phyloP scores from a whole-genome alignment of 148 eudicot genomes.

The Persicaria tinctoria region DNA sequence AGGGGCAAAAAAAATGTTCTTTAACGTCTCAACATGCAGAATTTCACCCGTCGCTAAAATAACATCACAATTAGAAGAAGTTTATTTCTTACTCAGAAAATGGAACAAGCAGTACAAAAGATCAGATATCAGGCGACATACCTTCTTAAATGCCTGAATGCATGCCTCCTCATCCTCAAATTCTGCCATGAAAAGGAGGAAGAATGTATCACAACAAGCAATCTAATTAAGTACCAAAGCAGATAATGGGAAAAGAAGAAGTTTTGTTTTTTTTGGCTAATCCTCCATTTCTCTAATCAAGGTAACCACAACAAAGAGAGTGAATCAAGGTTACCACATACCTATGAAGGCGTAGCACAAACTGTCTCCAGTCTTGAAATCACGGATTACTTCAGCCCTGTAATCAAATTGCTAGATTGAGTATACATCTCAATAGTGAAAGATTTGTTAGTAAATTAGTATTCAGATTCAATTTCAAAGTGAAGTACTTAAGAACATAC shows the following conservation, averaged over 20 bases:
- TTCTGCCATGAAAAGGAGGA: constrained; percentile 39
- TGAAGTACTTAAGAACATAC: constrained; percentile 33
- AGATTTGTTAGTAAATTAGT: background rate
- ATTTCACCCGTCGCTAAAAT: background rate
- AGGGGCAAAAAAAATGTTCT: background rate
- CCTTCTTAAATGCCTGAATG: constrained; percentile 90
- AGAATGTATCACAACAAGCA: background rate
- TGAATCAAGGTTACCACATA: constrained; percentile 20
- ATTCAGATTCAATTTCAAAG: constrained; percentile 12
- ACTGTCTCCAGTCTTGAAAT: constrained; percentile 90
- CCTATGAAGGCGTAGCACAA: constrained; percentile 96
- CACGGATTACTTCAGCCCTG: constrained; percentile 94
- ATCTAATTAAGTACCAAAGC: background rate
- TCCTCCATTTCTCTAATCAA: too few species aligned
- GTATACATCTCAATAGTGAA: background rate
- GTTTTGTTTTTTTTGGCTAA: background rate
- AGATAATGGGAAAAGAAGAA: background rate
- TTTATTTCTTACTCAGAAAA: background rate
- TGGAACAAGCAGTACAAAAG: background rate
- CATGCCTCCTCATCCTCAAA: constrained; percentile 76
- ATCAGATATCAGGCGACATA: constrained; percentile 16
- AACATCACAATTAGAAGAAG: background rate
- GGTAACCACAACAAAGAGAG: constrained; percentile 1
- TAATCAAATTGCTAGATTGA: constrained; percentile 1
- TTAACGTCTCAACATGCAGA: background rate